Percentiles rank a stretch among this genome's conserved stretches.
These are phyloP conservation scores for Solanum microdontum DNA, from an alignment of 257 asterid species.

Conservation along the genomic window DNA sequence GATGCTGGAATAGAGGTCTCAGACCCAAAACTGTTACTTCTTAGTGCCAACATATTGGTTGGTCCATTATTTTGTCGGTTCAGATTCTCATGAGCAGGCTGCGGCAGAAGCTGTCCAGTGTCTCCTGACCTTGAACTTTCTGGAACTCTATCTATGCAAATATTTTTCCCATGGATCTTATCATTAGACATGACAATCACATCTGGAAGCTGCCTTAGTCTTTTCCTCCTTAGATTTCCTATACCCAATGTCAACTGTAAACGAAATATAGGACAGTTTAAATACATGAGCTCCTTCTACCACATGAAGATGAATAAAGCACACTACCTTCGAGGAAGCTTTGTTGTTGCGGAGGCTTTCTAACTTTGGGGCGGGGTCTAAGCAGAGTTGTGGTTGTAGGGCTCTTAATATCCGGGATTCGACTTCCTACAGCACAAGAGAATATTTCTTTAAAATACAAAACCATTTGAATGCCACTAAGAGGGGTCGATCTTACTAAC, in stretches of 20 bases:
- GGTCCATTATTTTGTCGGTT: conserved; percentile 46
- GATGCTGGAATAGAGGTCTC: conserved; percentile 54
- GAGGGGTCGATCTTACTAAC: conserved; percentile 33
- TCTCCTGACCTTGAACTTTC: conserved; percentile 64
- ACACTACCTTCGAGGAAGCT: conserved; percentile 46
- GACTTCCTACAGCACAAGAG: conserved; percentile 62
- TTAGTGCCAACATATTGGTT: conserved; percentile 35
- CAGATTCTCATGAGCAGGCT: conserved; percentile 43
- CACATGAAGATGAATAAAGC: not conserved
- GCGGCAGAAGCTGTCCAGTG: conserved; percentile 40
- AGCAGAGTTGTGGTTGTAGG: conserved; percentile 77
- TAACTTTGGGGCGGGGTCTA: conserved; percentile 70
- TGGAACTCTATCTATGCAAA: conserved; percentile 50
- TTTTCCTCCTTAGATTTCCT: conserved; percentile 59
- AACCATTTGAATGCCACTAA: conserved; percentile 1
- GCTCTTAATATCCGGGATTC: conserved; percentile 91
- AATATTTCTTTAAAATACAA: conserved; percentile 14
- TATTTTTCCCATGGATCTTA: conserved; percentile 48
- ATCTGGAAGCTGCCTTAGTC: conserved; percentile 58
- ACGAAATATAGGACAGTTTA: conserved; percentile 1
- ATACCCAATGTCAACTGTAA: conserved; percentile 65
- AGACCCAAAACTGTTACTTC: conserved; percentile 60
- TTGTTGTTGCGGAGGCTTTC: conserved; percentile 45
- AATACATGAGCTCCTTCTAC: not conserved
- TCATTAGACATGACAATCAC: conserved; percentile 38